Base-by-base conservation (phyloP, 129 eudicot genomes). In the Lactuca sativa region DNA sequence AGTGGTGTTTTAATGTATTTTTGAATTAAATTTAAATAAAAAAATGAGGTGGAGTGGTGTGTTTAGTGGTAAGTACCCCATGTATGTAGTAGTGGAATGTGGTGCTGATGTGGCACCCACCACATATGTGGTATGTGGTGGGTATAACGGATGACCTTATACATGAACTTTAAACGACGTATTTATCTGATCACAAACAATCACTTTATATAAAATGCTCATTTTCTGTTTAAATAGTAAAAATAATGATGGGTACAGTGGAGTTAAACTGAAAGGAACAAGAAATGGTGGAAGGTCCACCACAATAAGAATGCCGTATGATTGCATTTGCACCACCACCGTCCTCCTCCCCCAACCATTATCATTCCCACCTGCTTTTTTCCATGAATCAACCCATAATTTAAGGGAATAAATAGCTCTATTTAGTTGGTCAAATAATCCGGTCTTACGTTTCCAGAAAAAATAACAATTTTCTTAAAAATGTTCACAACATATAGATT, bases 221-320 rank as follows among this genome's bases (percentile, higher is more conserved):
- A 36, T 64, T 21, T 14, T 33, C 9, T 18, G 8, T 18, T 32
- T 40, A 3, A 21, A 21, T 12, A 14, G 37, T 13, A 41, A n/a
- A 2, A 17, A 64, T 43, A 55, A 17, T 66, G 21, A 56, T 74
- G 25, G 36, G 52, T 53, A 68, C 6, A 32, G 59, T 63, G 71
- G 51, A 61, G 59, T 25, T 77, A n/a, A 70, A 71, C 9, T 34
- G 61, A 63, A 70, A 70, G 77, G 72, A 77, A 64, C 72, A 63
- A 58, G 74, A 66, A 67, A 75, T 75, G 74, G 79, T 75, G 74
- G 79, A 75, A 75, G 68, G 68, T 58, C 79, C 74, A 67, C 74
- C 62, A 66, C 62, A 37, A 67, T 54, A 67, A 59, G 62, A 75
- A 67, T 59, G 69, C 37, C 74, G 36, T 67, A 75, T 75, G 80